A percentile compares a stretch with the other conserved stretches of the same genome.
Conservation (phyloP, 768 basidiomycete genomes). For the Kwoniella dendrophila region DNA sequence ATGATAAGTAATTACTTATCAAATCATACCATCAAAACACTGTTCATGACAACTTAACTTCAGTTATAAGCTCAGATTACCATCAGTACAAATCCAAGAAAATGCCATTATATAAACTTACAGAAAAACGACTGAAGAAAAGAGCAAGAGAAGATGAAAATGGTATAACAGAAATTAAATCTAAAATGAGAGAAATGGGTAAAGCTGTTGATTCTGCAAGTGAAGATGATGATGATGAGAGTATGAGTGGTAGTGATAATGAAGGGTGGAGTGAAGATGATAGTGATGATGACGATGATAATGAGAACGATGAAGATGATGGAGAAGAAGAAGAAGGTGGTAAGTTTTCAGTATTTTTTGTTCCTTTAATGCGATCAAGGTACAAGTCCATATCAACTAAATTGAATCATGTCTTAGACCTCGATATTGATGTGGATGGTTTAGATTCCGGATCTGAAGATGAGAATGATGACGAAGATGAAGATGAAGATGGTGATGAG, state of each 20-base stretch:
- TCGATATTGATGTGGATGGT: slow-evolving; percentile 18
- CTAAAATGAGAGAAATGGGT: slow-evolving; percentile 25
- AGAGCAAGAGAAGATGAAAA: slow-evolving; percentile 39
- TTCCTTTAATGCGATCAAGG: background rate
- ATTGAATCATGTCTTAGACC: background rate
- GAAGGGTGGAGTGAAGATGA: slow-evolving; percentile 24
- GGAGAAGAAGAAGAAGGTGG: slow-evolving; percentile 18
- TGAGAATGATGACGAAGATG: slow-evolving; percentile 13
- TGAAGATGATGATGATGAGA: slow-evolving; percentile 13
- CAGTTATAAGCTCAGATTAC: too few relatives aligned
- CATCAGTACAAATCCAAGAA: too few relatives aligned
- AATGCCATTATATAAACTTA: slow-evolving; percentile 48
- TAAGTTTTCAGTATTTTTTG: background rate
- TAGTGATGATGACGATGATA: slow-evolving; percentile 18
- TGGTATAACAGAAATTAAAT: slow-evolving; percentile 36
- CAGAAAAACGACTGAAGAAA: slow-evolving; percentile 39
- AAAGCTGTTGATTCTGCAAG: slow-evolving; percentile 11
- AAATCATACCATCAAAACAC: too few relatives aligned
- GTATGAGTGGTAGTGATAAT: slow-evolving; percentile 21
- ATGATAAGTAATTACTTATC: too few relatives aligned
- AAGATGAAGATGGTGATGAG: background rate
- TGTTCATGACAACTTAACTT: too few relatives aligned
- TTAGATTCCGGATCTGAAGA: slow-evolving; percentile 17
- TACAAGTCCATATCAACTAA: background rate
- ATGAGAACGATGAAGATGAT: slow-evolving; percentile 5